phyloP scores from a whole-genome alignment of 2,329 filamentous ascomycete genomes.

The Aspergillus sergii region DNA sequence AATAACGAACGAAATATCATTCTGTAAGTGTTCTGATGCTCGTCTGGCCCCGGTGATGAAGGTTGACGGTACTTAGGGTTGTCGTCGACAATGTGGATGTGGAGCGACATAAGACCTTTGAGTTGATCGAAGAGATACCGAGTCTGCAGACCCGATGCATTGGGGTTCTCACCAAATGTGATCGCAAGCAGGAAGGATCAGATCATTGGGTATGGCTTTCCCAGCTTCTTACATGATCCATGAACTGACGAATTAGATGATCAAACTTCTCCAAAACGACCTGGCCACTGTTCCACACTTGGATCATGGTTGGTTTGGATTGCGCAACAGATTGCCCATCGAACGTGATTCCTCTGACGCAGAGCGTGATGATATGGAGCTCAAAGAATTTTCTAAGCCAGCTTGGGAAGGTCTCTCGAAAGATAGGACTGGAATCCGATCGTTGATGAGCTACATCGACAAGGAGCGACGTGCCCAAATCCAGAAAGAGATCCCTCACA shows the following conservation, averaged over 20 bases:
- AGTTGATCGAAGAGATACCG: conserved; percentile 12
- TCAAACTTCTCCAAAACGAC: conserved; percentile 20
- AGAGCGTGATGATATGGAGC: not conserved
- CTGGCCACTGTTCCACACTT: conserved; percentile 14
- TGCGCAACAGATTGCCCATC: conserved; percentile 17
- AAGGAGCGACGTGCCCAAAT: conserved; percentile 18
- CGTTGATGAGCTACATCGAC: conserved; percentile 20
- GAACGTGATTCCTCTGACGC: not conserved
- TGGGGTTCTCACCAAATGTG: conserved; percentile 19
- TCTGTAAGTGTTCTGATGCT: not conserved
- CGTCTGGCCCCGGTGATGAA: not conserved
- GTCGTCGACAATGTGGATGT: conserved; percentile 22
- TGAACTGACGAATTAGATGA: conserved; percentile 13
- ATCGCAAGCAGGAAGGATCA: conserved; percentile 18
- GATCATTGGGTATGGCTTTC: conserved; percentile 12
- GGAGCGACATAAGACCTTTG: conserved; percentile 13
- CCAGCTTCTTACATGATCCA: not conserved
- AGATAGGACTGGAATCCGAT: conserved; percentile 13
- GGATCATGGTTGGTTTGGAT: conserved; percentile 21
- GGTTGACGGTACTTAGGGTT: conserved; percentile 4
- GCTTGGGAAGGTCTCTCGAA: conserved; percentile 10
- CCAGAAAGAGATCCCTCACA: conserved; percentile 16
- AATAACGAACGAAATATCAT: not conserved
- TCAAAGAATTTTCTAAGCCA: not conserved
- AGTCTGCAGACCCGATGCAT: conserved; percentile 16